Evolutionary conservation across 306 rosid genomes (phyloP).

Genomic region (Corylus americana): DNA sequence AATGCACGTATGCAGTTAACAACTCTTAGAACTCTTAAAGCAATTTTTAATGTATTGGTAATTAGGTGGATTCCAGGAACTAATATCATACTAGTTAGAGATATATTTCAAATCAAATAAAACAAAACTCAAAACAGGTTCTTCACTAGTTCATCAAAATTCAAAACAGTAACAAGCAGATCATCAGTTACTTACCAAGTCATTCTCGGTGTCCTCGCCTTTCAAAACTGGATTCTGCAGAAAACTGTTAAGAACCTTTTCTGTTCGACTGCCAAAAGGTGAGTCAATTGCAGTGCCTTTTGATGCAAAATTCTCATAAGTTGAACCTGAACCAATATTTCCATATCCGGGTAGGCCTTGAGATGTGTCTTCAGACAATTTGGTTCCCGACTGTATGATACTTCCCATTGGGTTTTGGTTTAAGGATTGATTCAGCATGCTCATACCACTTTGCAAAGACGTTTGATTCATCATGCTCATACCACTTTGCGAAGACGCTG

Average conservation of each 20-base stretch:
- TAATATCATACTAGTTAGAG: not conserved
- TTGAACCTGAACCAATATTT: slow-evolving; percentile 38
- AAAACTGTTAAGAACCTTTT: slow-evolving; percentile 71
- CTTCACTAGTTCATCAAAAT: no score
- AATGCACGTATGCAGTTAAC: not conserved
- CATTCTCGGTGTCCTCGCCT: slow-evolving; percentile 53
- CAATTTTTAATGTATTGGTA: not conserved
- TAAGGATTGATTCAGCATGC: slow-evolving; percentile 31
- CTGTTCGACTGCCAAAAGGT: slow-evolving; percentile 63
- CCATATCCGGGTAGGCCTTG: slow-evolving; percentile 48
- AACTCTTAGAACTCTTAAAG: no score
- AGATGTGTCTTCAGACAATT: slow-evolving; percentile 40
- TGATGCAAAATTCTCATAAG: slow-evolving; percentile 41
- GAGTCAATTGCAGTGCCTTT: slow-evolving; percentile 42
- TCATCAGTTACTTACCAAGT: slow-evolving; percentile 50
- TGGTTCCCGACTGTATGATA: slow-evolving; percentile 45
- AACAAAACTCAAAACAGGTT: not conserved
- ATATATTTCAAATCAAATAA: not conserved
- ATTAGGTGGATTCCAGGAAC: not conserved
- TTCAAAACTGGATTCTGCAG: slow-evolving; percentile 75
- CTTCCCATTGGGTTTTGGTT: slow-evolving; percentile 51
- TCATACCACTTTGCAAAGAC: not conserved
- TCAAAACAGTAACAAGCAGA: not conserved
- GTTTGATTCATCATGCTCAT: slow-evolving; percentile 34
- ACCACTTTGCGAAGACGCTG: slow-evolving; percentile 59